These are phyloP conservation scores for Vavraia culicis DNA, from an alignment of 371 early-diverging fungal genomes.

Conservation along the genomic window DNA sequence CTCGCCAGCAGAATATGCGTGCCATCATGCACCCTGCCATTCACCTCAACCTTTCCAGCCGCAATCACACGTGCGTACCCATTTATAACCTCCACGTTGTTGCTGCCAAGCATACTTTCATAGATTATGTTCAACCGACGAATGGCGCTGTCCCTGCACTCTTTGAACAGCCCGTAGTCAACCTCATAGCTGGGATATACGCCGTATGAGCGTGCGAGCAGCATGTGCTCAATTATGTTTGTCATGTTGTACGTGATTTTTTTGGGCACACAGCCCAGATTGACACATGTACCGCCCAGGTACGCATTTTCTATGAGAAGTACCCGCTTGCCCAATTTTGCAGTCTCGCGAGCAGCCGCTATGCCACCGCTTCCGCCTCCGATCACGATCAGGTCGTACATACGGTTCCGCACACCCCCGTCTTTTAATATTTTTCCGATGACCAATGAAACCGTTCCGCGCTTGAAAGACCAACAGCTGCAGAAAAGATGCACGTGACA, in stretches of 20 bases:
- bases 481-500: too few relatives aligned
- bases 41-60: conserved; percentile 51
- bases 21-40: conserved; percentile 35
- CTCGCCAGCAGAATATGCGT: conserved; percentile 17
- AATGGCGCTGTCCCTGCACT: conserved; percentile 75
- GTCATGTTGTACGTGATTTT: conserved; percentile 83
- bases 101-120: conserved; percentile 60
- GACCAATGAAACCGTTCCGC: too few relatives aligned
- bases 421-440: too few relatives aligned
- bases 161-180: conserved; percentile 48
- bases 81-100: conserved; percentile 54
- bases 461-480: too few relatives aligned
- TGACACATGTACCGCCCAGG: conserved; percentile 33
- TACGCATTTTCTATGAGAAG: conserved; percentile 59
- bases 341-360: conserved; percentile 72
- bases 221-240: conserved; percentile 50
- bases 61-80: conserved; percentile 61
- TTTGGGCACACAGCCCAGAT: conserved; percentile 75
- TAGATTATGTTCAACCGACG: conserved; percentile 80
- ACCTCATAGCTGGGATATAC: conserved; percentile 4
- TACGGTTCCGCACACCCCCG: not conserved
- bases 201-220: not conserved
- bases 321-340: conserved; percentile 60
- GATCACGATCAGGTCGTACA: conserved; percentile 25
- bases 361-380: conserved; percentile 48